These are phyloP conservation scores for Solanum ossicruentum DNA, from an alignment of 257 asterid species.

Conservation along the genomic window DNA sequence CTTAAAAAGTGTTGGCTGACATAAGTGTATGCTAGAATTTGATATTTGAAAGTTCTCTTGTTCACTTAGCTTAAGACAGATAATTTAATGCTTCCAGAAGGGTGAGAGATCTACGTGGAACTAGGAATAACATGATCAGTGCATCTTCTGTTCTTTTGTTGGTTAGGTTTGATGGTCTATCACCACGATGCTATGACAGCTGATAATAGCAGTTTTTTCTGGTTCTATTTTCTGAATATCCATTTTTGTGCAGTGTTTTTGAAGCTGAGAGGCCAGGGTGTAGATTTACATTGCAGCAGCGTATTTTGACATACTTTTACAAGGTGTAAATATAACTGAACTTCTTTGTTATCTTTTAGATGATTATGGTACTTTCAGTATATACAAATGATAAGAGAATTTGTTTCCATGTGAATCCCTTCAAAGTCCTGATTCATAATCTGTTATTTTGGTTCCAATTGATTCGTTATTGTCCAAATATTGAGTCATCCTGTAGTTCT, in stretches of 20 bases:
- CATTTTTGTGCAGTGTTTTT: conserved; percentile 48
- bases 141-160: neutral
- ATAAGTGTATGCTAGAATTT: neutral
- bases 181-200: neutral
- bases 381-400: neutral
- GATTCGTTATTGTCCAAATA: neutral
- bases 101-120: neutral
- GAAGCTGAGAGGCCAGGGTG: conserved; percentile 92
- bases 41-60: neutral
- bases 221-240: neutral
- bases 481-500: neutral
- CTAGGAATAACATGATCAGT: neutral
- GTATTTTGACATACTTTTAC: conserved; percentile 79
- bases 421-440: neutral
- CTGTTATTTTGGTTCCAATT: neutral
- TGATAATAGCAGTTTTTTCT: neutral
- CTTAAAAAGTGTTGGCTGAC: neutral
- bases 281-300: conserved; percentile 67
- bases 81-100: neutral
- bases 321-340: conserved; percentile 37
- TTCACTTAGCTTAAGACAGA: neutral
- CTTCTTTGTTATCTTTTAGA: neutral
- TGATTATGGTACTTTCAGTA: neutral
- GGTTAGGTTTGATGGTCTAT: neutral
- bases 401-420: neutral